These are phyloP conservation scores for Pichia nanzhaoensis DNA, from an alignment of 805 yeast species.

Conservation along the genomic window DNA sequence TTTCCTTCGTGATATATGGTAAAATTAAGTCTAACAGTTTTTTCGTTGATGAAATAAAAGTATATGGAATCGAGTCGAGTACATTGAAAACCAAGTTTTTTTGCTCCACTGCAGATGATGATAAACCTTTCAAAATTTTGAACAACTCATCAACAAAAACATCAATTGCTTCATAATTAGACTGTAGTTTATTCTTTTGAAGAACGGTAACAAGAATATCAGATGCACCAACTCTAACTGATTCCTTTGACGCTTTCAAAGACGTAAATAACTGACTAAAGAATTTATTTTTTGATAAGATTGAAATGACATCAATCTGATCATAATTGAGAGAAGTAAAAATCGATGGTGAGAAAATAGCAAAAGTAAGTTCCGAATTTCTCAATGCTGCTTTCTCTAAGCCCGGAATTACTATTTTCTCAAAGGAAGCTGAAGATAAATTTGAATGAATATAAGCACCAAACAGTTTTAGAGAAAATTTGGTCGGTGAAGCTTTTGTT, in stretches of 20 bases:
- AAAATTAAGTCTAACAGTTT: slow-evolving; percentile 39
- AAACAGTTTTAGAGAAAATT: slow-evolving; percentile 17
- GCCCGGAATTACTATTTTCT: slow-evolving; percentile 35
- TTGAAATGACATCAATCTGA: slow-evolving; percentile 36
- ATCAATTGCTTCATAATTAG: slow-evolving; percentile 24
- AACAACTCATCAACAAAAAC: slow-evolving; percentile 46
- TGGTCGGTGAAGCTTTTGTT: slow-evolving; percentile 23
- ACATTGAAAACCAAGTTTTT: slow-evolving; percentile 47
- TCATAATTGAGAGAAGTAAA: slow-evolving; percentile 29
- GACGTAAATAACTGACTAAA: slow-evolving; percentile 45
- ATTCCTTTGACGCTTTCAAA: slow-evolving; percentile 64
- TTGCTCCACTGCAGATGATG: slow-evolving; percentile 58
- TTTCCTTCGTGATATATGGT: slow-evolving; percentile 62
- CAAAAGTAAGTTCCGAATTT: slow-evolving; percentile 67
- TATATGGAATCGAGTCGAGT: slow-evolving; percentile 30
- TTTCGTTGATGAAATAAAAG: slow-evolving; percentile 4
- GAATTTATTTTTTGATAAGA: slow-evolving; percentile 37
- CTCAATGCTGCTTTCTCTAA: slow-evolving; percentile 71
- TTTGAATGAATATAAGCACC: slow-evolving; percentile 13
- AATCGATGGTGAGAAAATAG: slow-evolving; percentile 45
- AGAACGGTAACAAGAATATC: slow-evolving; percentile 28
- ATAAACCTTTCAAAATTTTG: slow-evolving; percentile 47
- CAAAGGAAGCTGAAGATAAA: slow-evolving; percentile 12
- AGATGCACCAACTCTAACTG: slow-evolving; percentile 47
- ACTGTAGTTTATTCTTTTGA: slow-evolving; percentile 12